Conservation (phyloP, 805 yeast genomes). For the Ogataea degrootiae region DNA sequence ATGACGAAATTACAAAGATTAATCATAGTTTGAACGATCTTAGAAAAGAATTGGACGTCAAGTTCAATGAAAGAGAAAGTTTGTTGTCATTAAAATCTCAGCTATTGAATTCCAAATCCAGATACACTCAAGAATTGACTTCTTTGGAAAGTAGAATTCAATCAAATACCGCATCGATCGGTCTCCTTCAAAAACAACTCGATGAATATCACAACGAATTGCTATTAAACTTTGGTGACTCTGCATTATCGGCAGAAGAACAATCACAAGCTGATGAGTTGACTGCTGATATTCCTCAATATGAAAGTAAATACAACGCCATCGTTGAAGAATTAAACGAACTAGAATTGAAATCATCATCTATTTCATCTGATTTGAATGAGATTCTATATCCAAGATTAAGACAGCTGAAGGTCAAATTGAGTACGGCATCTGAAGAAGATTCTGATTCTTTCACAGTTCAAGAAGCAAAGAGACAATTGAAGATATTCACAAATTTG, state of each 20-base stretch:
- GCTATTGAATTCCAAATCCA: slow-evolving; percentile 36
- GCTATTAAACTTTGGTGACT: slow-evolving; percentile 46
- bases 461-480: slow-evolving; percentile 14
- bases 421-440: slow-evolving; percentile 2
- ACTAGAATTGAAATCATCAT: slow-evolving; percentile 43
- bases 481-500: slow-evolving; percentile 9
- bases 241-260: slow-evolving; percentile 46
- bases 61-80: slow-evolving; percentile 39
- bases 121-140: slow-evolving; percentile 39
- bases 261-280: slow-evolving; percentile 34
- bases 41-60: slow-evolving; percentile 38
- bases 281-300: slow-evolving; percentile 30
- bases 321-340: slow-evolving; percentile 37
- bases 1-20: slow-evolving; percentile 45
- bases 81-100: slow-evolving; percentile 38
- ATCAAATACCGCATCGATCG: slow-evolving; percentile 31
- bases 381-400: slow-evolving; percentile 53
- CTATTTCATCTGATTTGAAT: slow-evolving; percentile 50
- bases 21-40: slow-evolving; percentile 39
- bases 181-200: slow-evolving; percentile 34
- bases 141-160: slow-evolving; percentile 33
- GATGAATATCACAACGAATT: slow-evolving; percentile 46
- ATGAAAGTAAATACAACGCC: slow-evolving; percentile 38
- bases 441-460: slow-evolving; percentile 9
- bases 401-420: slow-evolving; percentile 31